A percentile compares a stretch with the other conserved stretches of the same genome.
These are phyloP conservation scores for Penicillium coprophilum DNA, from an alignment of 495 filamentous ascomycete species.

Conservation along the genomic window DNA sequence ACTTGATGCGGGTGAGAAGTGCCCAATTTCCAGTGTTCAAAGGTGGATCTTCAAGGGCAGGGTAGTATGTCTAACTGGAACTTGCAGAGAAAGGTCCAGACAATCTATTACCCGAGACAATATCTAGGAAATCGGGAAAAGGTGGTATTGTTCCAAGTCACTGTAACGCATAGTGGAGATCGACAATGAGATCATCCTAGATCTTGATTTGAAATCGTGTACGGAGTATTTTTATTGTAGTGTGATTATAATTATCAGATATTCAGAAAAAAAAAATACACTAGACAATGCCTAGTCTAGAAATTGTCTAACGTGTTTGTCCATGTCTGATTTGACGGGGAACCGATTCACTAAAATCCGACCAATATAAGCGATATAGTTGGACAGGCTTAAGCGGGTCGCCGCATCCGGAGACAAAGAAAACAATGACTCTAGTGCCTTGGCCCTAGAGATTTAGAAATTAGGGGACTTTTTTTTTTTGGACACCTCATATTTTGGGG, in stretches of 20 bases:
- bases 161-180: slow-evolving; percentile 14
- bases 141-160: slow-evolving; percentile 23
- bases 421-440: slow-evolving; percentile 31
- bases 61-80: slow-evolving; percentile 22
- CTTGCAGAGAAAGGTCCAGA: neutral
- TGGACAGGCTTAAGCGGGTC: slow-evolving; percentile 25
- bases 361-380: neutral
- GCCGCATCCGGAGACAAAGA: slow-evolving; percentile 48
- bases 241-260: no score
- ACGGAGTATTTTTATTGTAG: no score
- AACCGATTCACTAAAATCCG: neutral
- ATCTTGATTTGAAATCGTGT: no score
- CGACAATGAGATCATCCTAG: slow-evolving; percentile 21
- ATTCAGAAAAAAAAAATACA: no score
- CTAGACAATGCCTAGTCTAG: no score
- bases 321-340: slow-evolving; percentile 11
- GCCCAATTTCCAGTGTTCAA: neutral
- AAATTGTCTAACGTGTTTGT: neutral
- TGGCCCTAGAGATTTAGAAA: neutral
- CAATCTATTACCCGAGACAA: slow-evolving; percentile 9
- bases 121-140: neutral
- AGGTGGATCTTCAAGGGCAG: slow-evolving; percentile 14
- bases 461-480: neutral
- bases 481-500: neutral
- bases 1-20: slow-evolving; percentile 11